A percentile compares a stretch with the other conserved stretches of the same genome.
These are phyloP conservation scores for Rhododendron vialii DNA, from an alignment of 148 eudicot genomes.

Conservation along the genomic window DNA sequence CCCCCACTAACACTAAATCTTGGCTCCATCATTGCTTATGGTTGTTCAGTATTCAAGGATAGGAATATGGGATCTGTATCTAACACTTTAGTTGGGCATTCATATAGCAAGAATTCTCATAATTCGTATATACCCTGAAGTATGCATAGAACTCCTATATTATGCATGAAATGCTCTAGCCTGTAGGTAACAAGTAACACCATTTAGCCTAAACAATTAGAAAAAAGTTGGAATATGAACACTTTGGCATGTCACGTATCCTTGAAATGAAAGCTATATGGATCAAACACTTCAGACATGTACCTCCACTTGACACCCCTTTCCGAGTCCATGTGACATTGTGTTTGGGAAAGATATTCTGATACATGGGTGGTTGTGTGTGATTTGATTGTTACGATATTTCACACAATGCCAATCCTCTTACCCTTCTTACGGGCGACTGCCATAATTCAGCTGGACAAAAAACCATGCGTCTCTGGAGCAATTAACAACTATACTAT, in stretches of 20 bases:
- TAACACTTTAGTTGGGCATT: neutral
- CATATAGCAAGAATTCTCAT: neutral
- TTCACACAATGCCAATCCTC: neutral
- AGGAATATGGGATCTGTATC: neutral
- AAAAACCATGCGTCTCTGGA: conserved; percentile 63
- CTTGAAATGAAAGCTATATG: neutral
- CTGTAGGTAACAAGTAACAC: neutral
- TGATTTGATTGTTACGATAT: neutral
- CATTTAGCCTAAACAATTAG: neutral
- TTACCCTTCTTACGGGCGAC: conserved; percentile 53
- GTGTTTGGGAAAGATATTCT: neutral
- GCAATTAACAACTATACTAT: conserved; percentile 85
- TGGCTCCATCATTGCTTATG: neutral
- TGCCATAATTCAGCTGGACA: conserved; percentile 74
- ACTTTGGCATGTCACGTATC: neutral
- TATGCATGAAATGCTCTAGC: neutral
- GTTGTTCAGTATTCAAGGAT: neutral
- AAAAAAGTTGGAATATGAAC: neutral
- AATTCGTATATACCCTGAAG: neutral
- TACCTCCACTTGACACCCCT: neutral
- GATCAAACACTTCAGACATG: neutral
- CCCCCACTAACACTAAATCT: neutral
- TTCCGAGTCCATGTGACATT: neutral
- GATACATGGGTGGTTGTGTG: neutral
- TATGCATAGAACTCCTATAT: neutral